Conservation (phyloP, 1,139 yeast species). For the Saccharomycopsis crataegensis region DNA sequence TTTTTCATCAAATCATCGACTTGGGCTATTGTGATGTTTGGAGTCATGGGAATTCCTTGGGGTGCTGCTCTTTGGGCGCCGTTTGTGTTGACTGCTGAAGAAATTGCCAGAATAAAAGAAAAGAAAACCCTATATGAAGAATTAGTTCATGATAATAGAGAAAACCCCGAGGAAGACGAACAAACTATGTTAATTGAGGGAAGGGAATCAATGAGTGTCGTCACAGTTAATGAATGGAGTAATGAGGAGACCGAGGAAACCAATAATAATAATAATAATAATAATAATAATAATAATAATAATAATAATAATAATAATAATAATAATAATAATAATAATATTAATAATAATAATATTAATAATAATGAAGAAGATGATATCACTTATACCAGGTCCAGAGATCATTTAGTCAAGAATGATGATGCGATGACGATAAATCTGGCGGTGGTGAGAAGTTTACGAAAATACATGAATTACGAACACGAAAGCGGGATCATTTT, state of each 20-base stretch:
- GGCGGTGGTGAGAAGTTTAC: neutral
- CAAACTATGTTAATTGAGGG: neutral
- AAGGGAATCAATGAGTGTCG: no score
- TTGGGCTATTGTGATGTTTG: slow-evolving; percentile 36
- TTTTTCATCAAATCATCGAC: slow-evolving; percentile 32
- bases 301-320: no score
- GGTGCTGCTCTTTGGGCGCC: slow-evolving; percentile 48
- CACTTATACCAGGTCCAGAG: no score
- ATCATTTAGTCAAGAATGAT: no score
- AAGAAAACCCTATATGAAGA: slow-evolving; percentile 20
- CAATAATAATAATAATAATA: no score
- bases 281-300: no score
- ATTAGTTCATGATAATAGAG: neutral
- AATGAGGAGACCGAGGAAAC: no score
- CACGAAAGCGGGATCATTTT: slow-evolving; percentile 41
- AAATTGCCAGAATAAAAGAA: slow-evolving; percentile 38
- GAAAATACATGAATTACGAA: slow-evolving; percentile 30
- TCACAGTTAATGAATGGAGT: no score
- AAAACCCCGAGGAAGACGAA: neutral
- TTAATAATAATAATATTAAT: no score
- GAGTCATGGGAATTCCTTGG: slow-evolving; percentile 42
- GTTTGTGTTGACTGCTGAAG: slow-evolving; percentile 41
- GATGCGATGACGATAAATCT: no score
- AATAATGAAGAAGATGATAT: no score
- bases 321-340: no score